These are phyloP conservation scores for Bertia moriformis DNA, from an alignment of 2,329 filamentous ascomycete species.

Conservation along the genomic window DNA sequence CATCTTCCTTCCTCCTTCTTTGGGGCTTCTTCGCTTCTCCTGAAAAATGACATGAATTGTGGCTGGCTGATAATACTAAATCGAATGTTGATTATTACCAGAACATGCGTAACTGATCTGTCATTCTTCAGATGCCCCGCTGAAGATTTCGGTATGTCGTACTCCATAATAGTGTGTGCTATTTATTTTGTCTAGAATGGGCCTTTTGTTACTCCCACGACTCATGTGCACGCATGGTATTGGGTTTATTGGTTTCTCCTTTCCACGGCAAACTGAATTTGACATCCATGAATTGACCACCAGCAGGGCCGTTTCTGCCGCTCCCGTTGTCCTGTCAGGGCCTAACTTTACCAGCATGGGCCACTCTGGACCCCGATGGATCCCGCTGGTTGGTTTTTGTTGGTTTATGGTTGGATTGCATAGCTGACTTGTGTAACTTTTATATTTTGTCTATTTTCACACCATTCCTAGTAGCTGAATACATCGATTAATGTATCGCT, in stretches of 20 bases:
- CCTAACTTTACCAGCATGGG: neutral
- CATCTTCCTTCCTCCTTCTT: no score
- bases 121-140: neutral
- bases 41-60: no score
- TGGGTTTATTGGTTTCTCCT: neutral
- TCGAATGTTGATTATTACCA: neutral
- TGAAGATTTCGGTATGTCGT: neutral
- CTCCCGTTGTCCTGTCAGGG: neutral
- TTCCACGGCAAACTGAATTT: neutral
- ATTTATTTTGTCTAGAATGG: neutral
- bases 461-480: neutral
- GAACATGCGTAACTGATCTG: neutral
- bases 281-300: neutral
- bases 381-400: no score
- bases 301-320: neutral
- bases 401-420: no score
- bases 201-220: neutral
- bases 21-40: no score
- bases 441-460: neutral
- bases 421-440: neutral
- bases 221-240: no score
- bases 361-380: neutral
- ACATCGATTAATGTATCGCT: neutral
- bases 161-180: neutral
- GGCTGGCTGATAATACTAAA: neutral